phyloP scores from a whole-genome alignment of 2,329 filamentous ascomycete genomes.

The Amphichorda felina region DNA sequence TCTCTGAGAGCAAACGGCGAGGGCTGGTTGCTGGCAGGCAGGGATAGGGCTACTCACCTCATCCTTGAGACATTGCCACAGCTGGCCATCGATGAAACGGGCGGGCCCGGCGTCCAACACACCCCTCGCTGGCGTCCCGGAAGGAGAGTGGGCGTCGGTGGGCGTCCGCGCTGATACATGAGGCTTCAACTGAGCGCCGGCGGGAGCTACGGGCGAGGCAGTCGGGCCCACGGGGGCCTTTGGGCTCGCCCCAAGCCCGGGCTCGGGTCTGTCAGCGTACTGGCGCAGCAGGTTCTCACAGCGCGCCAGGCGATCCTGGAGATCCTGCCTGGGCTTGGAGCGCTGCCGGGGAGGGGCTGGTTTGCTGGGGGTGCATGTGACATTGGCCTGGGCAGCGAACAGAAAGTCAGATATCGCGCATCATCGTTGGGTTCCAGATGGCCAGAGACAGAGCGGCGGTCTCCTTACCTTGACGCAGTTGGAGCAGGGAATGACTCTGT shows the following conservation, averaged over 20 bases:
- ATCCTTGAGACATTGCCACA: too few species aligned
- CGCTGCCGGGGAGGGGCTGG: slow-evolving; percentile 16
- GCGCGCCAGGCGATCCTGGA: slow-evolving; percentile 11
- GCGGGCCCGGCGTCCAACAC: too few species aligned
- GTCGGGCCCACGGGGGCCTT: neutral
- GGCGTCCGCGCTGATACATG: too few species aligned
- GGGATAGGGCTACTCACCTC: too few species aligned
- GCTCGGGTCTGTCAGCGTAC: neutral
- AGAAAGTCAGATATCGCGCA: too few species aligned
- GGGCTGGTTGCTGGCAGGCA: too few species aligned
- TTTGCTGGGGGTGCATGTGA: slow-evolving; percentile 12
- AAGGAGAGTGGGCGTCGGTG: too few species aligned
- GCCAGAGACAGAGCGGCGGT: too few species aligned
- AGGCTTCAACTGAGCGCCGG: slow-evolving; percentile 18
- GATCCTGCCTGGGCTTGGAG: slow-evolving; percentile 13
- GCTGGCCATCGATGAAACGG: too few species aligned
- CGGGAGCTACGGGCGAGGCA: slow-evolving; percentile 27
- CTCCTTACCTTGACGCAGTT: slow-evolving; percentile 4
- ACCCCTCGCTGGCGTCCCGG: too few species aligned
- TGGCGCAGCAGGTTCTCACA: slow-evolving; percentile 12
- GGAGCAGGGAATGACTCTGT: slow-evolving; percentile 1
- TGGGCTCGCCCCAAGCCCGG: neutral
- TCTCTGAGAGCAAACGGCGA: too few species aligned
- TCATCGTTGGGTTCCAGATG: neutral
- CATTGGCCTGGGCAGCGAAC: slow-evolving; percentile 8